These are phyloP conservation scores for Eleusine coracana DNA, from an alignment of 176 grass and related monocot genomes.

Conservation along the genomic window DNA sequence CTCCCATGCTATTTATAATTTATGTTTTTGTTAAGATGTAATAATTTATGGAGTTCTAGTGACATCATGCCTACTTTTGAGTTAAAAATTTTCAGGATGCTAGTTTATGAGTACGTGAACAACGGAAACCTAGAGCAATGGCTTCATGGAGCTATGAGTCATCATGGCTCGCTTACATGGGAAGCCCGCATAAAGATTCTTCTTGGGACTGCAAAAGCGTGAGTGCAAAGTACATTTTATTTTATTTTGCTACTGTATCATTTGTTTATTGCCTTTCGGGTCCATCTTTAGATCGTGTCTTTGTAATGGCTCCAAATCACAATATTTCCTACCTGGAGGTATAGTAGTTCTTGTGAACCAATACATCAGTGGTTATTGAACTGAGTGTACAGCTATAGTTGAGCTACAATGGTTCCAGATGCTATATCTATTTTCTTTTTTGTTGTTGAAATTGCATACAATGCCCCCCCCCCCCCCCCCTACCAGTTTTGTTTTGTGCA, in stretches of 20 bases:
- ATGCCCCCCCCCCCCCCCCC: not conserved
- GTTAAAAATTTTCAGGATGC: conserved; percentile 58
- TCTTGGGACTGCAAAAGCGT: conserved; percentile 89
- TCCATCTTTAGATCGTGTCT: not conserved
- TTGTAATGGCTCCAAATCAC: conserved; percentile 2
- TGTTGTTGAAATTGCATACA: conserved; percentile 7
- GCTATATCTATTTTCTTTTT: not conserved
- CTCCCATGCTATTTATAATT: not conserved
- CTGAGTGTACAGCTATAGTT: not conserved
- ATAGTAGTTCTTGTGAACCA: conserved; percentile 22
- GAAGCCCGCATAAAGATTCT: conserved; percentile 80
- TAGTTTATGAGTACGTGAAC: conserved; percentile 88
- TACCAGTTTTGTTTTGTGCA: conserved; percentile 1
- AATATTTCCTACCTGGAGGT: conserved; percentile 14
- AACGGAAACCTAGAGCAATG: conserved; percentile 87
- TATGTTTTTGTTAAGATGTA: not conserved
- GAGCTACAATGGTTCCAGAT: conserved; percentile 23
- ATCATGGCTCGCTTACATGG: conserved; percentile 73
- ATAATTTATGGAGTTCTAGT: not conserved
- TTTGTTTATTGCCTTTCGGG: conserved; percentile 22
- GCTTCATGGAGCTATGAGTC: conserved; percentile 91
- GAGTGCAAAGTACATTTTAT: conserved; percentile 42
- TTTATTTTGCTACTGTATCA: conserved; percentile 1
- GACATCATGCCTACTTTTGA: conserved; percentile 22
- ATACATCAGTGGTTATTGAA: not conserved